phyloP scores from a whole-genome alignment of 768 basidiomycete genomes.

The Pisolithus orientalis region DNA sequence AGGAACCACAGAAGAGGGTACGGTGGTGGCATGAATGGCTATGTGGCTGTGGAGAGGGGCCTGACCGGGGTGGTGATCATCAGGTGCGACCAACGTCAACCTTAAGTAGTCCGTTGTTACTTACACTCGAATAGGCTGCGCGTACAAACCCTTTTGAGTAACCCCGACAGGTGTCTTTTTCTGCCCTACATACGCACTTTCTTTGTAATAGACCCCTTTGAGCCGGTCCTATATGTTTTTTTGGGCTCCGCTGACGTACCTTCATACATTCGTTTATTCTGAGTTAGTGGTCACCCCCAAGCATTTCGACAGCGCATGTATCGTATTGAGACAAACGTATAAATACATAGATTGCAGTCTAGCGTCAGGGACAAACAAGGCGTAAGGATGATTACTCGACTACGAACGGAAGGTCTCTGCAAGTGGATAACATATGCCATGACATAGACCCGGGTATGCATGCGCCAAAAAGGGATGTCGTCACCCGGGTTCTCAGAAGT shows the following conservation, averaged over 20 bases:
- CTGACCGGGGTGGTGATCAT: constrained; percentile 62
- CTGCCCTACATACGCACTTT: no score
- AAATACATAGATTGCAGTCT: constrained; percentile 2
- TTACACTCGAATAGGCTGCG: constrained; percentile 45
- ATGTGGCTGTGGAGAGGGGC: constrained; percentile 73
- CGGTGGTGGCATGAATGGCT: constrained; percentile 87
- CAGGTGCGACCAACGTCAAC: constrained; percentile 44
- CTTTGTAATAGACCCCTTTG: background rate
- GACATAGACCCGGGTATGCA: no score
- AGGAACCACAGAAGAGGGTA: constrained; percentile 31
- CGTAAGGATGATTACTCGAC: no score
- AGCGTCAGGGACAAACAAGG: no score
- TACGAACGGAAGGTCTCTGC: no score
- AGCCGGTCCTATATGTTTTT: background rate
- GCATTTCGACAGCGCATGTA: constrained; percentile 3
- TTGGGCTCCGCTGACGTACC: constrained; percentile 15
- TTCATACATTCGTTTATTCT: constrained; percentile 15
- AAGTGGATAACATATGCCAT: no score
- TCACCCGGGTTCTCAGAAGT: no score
- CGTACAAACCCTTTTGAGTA: constrained; percentile 61
- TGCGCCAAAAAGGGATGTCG: no score
- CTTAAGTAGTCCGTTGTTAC: background rate
- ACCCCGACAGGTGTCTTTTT: background rate
- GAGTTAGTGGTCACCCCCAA: constrained; percentile 1
- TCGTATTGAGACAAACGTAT: constrained; percentile 9